Evolutionary conservation across 352 stramenopile species (phyloP).

Genomic region (Globisporangium iwayamae): DNA sequence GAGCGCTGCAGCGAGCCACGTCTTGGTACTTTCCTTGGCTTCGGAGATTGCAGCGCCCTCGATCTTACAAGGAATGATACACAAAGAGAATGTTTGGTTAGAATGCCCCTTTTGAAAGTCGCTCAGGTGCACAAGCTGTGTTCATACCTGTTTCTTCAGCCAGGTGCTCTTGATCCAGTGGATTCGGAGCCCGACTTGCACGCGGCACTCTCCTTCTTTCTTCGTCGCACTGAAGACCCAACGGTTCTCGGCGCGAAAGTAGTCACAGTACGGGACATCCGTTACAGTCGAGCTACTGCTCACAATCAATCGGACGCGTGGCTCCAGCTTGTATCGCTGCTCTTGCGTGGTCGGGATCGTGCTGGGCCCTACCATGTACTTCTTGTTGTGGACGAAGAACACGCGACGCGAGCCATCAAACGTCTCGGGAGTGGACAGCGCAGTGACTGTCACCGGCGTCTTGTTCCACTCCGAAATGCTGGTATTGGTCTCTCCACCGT

Average conservation of each 20-base stretch:
- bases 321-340: constrained; percentile 60
- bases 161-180: constrained; percentile 83
- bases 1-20: constrained; percentile 48
- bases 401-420: constrained; percentile 61
- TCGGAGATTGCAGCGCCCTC: constrained; percentile 75
- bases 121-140: no score
- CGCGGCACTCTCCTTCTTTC: constrained; percentile 31
- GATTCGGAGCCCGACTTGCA: constrained; percentile 67
- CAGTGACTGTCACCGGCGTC: constrained; percentile 42
- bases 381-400: constrained; percentile 82
- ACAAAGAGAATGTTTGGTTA: no score
- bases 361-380: constrained; percentile 84
- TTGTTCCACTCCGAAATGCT: constrained; percentile 49
- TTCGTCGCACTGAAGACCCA: constrained; percentile 76
- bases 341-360: constrained; percentile 71
- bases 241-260: constrained; percentile 83
- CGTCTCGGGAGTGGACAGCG: constrained; percentile 47
- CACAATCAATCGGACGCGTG: constrained; percentile 48
- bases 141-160: constrained; percentile 81
- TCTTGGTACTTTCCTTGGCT: constrained; percentile 50
- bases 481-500: constrained; percentile 55
- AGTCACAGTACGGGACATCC: constrained; percentile 82
- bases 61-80: constrained; percentile 15
- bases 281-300: constrained; percentile 69
- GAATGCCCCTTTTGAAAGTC: no score